Percentiles rank a stretch among this genome's conserved stretches.
Evolutionary conservation across 2,329 filamentous ascomycete species (phyloP).

Genomic region (Rosellinia necatrix): DNA sequence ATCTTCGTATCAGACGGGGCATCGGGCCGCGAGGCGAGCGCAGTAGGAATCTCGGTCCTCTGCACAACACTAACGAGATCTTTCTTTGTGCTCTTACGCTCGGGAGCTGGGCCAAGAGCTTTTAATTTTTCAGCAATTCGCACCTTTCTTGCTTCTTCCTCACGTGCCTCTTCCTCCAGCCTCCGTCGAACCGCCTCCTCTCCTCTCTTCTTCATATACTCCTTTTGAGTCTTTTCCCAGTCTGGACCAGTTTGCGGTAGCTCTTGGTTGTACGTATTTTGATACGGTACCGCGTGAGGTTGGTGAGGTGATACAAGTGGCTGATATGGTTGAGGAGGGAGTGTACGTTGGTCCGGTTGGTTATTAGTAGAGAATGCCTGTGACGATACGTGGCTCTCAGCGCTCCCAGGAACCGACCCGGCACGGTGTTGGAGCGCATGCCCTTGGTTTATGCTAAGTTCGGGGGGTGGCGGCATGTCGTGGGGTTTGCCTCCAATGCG

Average conservation of each 20-base stretch:
- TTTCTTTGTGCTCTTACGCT: slow-evolving; percentile 63
- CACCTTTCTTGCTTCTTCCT: slow-evolving; percentile 73
- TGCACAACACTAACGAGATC: slow-evolving; percentile 47
- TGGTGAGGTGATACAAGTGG: slow-evolving; percentile 51
- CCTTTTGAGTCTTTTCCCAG: slow-evolving; percentile 67
- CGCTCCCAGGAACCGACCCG: slow-evolving; percentile 54
- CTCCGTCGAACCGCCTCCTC: slow-evolving; percentile 72
- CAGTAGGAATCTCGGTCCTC: slow-evolving; percentile 30
- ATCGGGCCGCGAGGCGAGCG: slow-evolving; percentile 30
- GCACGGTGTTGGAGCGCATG: slow-evolving; percentile 45
- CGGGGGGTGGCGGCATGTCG: slow-evolving; percentile 51
- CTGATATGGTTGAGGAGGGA: slow-evolving; percentile 46
- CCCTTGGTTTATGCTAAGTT: slow-evolving; percentile 41
- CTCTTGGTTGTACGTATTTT: slow-evolving; percentile 41
- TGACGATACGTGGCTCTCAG: slow-evolving; percentile 57
- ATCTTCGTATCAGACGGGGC: slow-evolving; percentile 19
- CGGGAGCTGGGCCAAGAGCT: slow-evolving; percentile 67
- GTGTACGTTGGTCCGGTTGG: slow-evolving; percentile 35
- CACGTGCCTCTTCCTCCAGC: slow-evolving; percentile 70
- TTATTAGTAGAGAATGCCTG: slow-evolving; percentile 45
- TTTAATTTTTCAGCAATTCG: slow-evolving; percentile 75
- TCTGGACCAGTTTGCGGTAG: slow-evolving; percentile 52
- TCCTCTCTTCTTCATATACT: slow-evolving; percentile 72
- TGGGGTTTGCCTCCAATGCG: slow-evolving; percentile 52
- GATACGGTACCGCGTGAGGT: slow-evolving; percentile 47